Percentiles rank a stretch among this genome's conserved stretches.
These are phyloP conservation scores for Trichoderma atrobrunneum DNA, from an alignment of 2,329 filamentous ascomycete species.

Conservation along the genomic window DNA sequence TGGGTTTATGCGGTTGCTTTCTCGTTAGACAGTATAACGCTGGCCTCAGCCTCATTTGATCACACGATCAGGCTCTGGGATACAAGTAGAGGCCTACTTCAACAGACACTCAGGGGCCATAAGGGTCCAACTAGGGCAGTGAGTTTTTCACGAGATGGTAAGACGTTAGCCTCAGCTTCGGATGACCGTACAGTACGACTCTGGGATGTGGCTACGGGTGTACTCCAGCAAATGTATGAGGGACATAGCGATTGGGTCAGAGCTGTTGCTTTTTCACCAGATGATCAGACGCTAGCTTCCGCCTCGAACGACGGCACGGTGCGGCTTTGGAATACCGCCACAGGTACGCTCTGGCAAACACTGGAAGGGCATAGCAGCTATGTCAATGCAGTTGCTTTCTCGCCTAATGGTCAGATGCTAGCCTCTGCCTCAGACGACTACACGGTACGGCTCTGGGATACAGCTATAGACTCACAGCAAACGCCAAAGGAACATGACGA, in stretches of 20 bases:
- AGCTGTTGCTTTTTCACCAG: not conserved
- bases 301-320: not conserved
- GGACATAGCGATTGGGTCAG: not conserved
- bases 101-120: not conserved
- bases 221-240: not conserved
- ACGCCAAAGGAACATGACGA: too few species aligned
- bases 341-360: not conserved
- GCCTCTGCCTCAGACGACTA: not conserved
- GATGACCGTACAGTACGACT: not conserved
- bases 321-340: not conserved
- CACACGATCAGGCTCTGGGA: not conserved
- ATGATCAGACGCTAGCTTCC: not conserved
- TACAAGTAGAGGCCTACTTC: not conserved
- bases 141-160: not conserved
- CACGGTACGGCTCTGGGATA: not conserved
- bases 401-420: not conserved
- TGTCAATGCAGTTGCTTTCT: not conserved
- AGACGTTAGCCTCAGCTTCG: not conserved
- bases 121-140: not conserved
- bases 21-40: not conserved
- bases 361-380: not conserved
- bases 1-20: not conserved
- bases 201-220: not conserved
- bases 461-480: too few species aligned
- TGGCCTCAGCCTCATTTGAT: not conserved